A percentile compares a stretch with the other conserved stretches of the same genome.
Conservation (phyloP, 441 rosid species). For the Lepidium campestre region DNA sequence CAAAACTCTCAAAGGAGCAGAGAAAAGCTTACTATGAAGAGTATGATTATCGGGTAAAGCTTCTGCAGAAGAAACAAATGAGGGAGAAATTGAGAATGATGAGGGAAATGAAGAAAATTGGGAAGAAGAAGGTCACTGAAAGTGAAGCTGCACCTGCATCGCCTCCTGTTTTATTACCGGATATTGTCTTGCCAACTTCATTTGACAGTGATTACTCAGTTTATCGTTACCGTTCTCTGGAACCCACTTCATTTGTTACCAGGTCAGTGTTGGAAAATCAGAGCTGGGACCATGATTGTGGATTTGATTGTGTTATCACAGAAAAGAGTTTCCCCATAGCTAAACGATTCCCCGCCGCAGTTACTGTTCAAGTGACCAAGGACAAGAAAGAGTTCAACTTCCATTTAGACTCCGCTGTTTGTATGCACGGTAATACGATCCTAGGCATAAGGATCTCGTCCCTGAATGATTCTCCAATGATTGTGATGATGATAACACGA, state of each 20-base stretch:
- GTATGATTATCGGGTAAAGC: slow-evolving; percentile 75
- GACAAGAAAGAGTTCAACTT: slow-evolving; percentile 76
- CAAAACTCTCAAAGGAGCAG: slow-evolving; percentile 61
- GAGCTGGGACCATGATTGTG: slow-evolving; percentile 87
- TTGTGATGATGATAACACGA: too few relatives aligned
- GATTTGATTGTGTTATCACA: slow-evolving; percentile 59
- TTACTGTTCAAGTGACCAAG: slow-evolving; percentile 57
- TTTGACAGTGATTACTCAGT: slow-evolving; percentile 74
- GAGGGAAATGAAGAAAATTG: slow-evolving; percentile 55
- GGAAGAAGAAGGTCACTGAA: slow-evolving; percentile 29
- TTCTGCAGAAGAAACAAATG: slow-evolving; percentile 70
- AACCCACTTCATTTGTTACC: slow-evolving; percentile 58
- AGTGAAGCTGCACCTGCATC: slow-evolving; percentile 44
- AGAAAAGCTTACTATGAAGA: slow-evolving; percentile 64
- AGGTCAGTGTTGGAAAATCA: slow-evolving; percentile 69
- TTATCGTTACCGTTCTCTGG: slow-evolving; percentile 64
- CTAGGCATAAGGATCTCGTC: too few relatives aligned
- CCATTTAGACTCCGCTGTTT: slow-evolving; percentile 63
- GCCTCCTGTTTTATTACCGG: slow-evolving; percentile 53
- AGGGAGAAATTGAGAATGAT: slow-evolving; percentile 56
- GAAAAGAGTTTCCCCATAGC: slow-evolving; percentile 49
- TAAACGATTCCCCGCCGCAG: slow-evolving; percentile 48
- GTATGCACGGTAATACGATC: slow-evolving; percentile 72
- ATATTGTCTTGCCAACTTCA: slow-evolving; percentile 64
- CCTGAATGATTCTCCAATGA: too few relatives aligned